Evolutionary conservation across 2,329 filamentous ascomycete species (phyloP), one percentile per base, ranked within the genome.

Genomic region (Helminthosporium solani): DNA sequence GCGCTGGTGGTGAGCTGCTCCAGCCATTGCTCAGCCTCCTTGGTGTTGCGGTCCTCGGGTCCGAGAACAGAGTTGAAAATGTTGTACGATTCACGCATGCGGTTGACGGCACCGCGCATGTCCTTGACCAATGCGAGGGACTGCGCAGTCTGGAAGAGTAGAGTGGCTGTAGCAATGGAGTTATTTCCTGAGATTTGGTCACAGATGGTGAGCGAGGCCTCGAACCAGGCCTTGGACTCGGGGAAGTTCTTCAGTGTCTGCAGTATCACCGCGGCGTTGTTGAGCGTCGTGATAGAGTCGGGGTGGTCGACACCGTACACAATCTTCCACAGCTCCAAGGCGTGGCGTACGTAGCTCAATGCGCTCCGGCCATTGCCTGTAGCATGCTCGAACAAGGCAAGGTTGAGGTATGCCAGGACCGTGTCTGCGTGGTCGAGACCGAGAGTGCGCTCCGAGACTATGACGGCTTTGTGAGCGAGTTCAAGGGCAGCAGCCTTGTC

Each of bases 261-360:
- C 47, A 99, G 83, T 94, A 99, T 99, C 49, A 99, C 94, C 7
- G 94, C 94, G 16, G 90, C 92, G 65, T 99, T 99, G 81, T 97
- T 99, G 73, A 97, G 87, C 14, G 94, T 97, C 7, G 95, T 99
- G 73, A 99, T 96, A 7, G 90, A 95, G 73, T 99, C 94, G 2
- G 94, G 94, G 73, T 99, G 94, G 61, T 90, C 87, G 23, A 86
- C 78, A 25, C 94, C 94, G 67, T 96, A 99, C 61, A 97, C 92
- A 61, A 97, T 82, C 77, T 96, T 96, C 92, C 92, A 97, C 52
- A 99, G 78, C 67, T 94, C 86, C 57, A 99, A 81, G 6, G 94
- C 94, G 69, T 99, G 94, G 68, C 88, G 89, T 55, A 95, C 87
- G 68, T 95, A 96, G 11, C 82, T 79, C 44, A 99, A 77, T n/a